A percentile compares a stretch with the other conserved stretches of the same genome.
These are phyloP conservation scores for Populus tomentosa DNA, from an alignment of 441 rosid genomes.

Conservation along the genomic window DNA sequence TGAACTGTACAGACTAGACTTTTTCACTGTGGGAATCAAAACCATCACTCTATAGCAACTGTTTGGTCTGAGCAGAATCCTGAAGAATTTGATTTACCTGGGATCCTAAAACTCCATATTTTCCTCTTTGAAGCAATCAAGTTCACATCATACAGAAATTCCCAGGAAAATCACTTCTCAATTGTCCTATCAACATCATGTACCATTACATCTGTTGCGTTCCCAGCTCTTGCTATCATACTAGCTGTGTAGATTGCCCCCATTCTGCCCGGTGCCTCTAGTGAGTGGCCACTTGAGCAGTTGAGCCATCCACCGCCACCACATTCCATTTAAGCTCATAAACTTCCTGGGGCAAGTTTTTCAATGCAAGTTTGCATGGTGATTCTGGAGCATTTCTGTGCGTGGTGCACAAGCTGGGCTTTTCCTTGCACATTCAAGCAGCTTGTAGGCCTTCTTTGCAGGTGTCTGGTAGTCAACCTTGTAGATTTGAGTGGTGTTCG, in stretches of 20 bases:
- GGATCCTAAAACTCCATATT: constrained; percentile 56
- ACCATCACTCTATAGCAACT: constrained; percentile 17
- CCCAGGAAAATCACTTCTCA: constrained; percentile 58
- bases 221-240: constrained; percentile 45
- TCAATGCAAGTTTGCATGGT: constrained; percentile 55
- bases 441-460: constrained; percentile 48
- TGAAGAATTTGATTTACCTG: constrained; percentile 41
- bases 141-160: constrained; percentile 45
- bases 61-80: constrained; percentile 52
- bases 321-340: constrained; percentile 55
- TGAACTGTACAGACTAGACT: background rate
- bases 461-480: constrained; percentile 59
- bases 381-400: constrained; percentile 34
- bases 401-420: constrained; percentile 54
- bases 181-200: constrained; percentile 53
- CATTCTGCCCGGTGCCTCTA: constrained; percentile 70
- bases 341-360: constrained; percentile 42
- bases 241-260: constrained; percentile 57
- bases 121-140: constrained; percentile 40
- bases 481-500: constrained; percentile 49
- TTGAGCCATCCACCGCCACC: constrained; percentile 52
- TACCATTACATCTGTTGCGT: constrained; percentile 45
- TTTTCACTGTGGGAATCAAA: constrained; percentile 7
- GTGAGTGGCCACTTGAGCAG: constrained; percentile 43
- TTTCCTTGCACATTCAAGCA: constrained; percentile 39